Evolutionary conservation across 1,139 yeast species (phyloP), one percentile per base, ranked within the genome.

Genomic region (Zygosaccharomyces pseudobailii): DNA sequence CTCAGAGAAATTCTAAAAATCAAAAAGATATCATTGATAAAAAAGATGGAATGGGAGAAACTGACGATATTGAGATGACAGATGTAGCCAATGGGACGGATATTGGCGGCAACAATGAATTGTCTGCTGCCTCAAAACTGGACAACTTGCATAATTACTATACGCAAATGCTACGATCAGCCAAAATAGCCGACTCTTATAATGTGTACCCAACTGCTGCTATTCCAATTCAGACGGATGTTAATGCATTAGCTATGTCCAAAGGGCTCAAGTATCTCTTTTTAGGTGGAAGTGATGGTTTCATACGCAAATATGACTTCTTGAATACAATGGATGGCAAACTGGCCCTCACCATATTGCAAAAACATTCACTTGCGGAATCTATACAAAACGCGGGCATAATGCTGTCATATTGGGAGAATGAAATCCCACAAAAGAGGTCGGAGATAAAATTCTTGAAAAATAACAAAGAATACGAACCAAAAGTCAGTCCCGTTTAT

Each of bases 211-310:
- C 94, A 1, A 73, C 80, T 3, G 87, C 82, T 21, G 89, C 90
- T 4, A 80, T 85, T 6, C 90, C 90, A 1, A 82, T 82, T 54
- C 71, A 86, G 2, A 67, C 83, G 0, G 80, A 81, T 43, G 81
- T 95, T 37, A 89, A 89, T 66, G 76, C 94, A 6, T 62, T 92
- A 44, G 85, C 94, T 6, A 73, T 89, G 46, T 79, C 96, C 0
- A 80, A 79, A 61, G 96, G 95, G 6, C 84, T 92, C 40, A 84
- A 84, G 62, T 90, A 90, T 85, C 74, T 92, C 46, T 82, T 90
- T 59, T 84, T 96, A 1, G 99, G 99, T 20, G 98, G 98, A 5
- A 94, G 87, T 55, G 99, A 92, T 65, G 99, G 99, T 8, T 87
- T 82, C 59, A 86, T 92, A 36, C 72, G 98, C 43, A 87, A 87